These are phyloP conservation scores for Boletus sp. DNA, from an alignment of 768 basidiomycete genomes.

Conservation along the genomic window DNA sequence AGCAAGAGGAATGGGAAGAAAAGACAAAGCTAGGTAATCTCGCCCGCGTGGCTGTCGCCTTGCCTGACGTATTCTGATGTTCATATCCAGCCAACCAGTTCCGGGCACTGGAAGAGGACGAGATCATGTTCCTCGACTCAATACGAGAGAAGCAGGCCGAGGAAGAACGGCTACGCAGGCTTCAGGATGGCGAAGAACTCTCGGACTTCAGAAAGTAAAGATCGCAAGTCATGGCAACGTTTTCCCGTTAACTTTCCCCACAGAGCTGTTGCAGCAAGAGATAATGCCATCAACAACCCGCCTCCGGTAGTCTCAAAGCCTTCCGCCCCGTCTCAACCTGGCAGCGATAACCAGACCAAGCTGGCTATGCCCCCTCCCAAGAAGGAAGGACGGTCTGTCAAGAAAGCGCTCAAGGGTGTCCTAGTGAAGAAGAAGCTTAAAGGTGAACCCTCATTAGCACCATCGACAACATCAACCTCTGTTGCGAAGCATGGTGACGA, in stretches of 20 bases:
- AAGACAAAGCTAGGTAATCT: constrained; percentile 66
- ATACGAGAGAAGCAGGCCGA: constrained; percentile 70
- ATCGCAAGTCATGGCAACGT: not conserved
- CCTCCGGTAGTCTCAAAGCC: constrained; percentile 30
- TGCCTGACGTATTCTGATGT: constrained; percentile 7
- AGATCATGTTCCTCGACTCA: constrained; percentile 85
- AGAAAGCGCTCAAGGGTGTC: constrained; percentile 72
- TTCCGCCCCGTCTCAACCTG: constrained; percentile 31
- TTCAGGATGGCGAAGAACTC: constrained; percentile 76
- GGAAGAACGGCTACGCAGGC: constrained; percentile 72
- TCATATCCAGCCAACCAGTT: constrained; percentile 71
- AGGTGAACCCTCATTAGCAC: constrained; percentile 17
- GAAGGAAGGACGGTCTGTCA: constrained; percentile 50
- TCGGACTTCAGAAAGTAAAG: constrained; percentile 73
- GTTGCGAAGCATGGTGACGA: constrained; percentile 20
- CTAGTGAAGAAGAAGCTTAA: constrained; percentile 76
- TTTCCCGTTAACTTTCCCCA: constrained; percentile 10
- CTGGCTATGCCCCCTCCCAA: constrained; percentile 37
- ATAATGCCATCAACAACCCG: constrained; percentile 44
- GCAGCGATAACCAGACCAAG: constrained; percentile 27
- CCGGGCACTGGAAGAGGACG: constrained; percentile 85
- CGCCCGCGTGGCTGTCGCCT: constrained; percentile 1
- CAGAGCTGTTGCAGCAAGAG: constrained; percentile 72
- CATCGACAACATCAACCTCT: constrained; percentile 17
- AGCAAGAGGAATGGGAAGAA: constrained; percentile 93